Evolutionary conservation across 345 rosid genomes (phyloP), one percentile per base, ranked within the genome.

Genomic region (Angophora floribunda): DNA sequence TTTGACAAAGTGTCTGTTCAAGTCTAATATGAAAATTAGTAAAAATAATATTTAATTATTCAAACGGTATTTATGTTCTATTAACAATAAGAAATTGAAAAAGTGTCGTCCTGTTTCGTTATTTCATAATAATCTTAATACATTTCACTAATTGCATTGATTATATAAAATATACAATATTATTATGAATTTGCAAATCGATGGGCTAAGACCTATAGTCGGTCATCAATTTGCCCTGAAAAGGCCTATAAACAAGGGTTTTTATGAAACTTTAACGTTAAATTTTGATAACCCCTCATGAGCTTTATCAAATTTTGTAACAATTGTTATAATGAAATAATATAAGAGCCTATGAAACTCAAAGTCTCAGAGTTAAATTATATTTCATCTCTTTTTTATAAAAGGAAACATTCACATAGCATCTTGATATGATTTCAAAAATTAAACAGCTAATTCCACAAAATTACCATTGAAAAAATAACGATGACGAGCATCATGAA

Each of bases 321-420:
- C 4, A 61, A 7, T 0, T 1, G 0, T 12, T 11, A 0, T 28
- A 61, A 61, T 2, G 1, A 61, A 61, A 61, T 61, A 0, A 26
- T 0, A 5, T 28, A 61, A 61, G 7, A 11, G 6, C 16, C 1
- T n/a, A 59, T 5, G 7, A 61, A 12, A 28, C 26, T 1, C 28
- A 61, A 28, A 3, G 11, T 61, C 0, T 61, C 0, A 3, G 0
- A 61, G 11, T 14, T 11, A 61, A 61, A 26, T 61, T 0, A 61
- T 11, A 36, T 3, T 61, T 61, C 67, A 0, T 61, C 30, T 61
- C 30, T 61, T 5, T 61, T 26, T 61, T 28, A 61, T 7, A n/a
- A 0, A 61, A 59, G 26, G 26, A 28, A 3, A 61, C 59, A 53
- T 19, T 53, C 22, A 51, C 59, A 53, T 19, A 61, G 15, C 67